Evolutionary conservation across 2,329 filamentous ascomycete genomes (phyloP), one percentile per base, ranked within the genome.

Genomic region (Zasmidium angulare): DNA sequence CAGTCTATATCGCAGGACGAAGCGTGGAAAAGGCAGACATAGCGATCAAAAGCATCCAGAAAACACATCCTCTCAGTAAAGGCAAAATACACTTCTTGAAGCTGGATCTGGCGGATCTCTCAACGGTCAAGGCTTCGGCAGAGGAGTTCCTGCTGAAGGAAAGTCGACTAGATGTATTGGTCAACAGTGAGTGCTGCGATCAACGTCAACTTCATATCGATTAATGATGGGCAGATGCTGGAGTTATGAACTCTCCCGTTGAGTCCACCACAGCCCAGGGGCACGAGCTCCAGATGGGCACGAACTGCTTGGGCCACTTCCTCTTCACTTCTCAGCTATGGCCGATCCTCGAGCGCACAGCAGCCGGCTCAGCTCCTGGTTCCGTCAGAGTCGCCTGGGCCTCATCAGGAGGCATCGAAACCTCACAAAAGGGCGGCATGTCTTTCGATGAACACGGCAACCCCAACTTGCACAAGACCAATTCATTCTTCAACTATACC

Each of bases 1-100:
- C 74, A 1, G 79, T 86, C n/a, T 86, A 85, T 69, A 71, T 84
- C 23, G 82, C 82, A 6, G 78, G 78, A 1, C 81, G 84, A 23
- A 79, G 72, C 2, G 66, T 74, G 21, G 69, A 75, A 17, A 82
- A 81, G 61, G 81, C 75, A 10, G 69, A 71, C 1, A 63, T 69
- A 0, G 81, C 81, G 40, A 81, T 86, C 47, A 66, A 72, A 2
- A 61, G 69, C 2, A 80, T 85, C 64, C 71, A 76, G 54, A 55
- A 70, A 24, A 63, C 69, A 1, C 51, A 66, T 20, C 75, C 78
- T 0, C 60, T 65, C 43, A 78, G 71, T 2, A 72, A 69, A 2
- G 80, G 80, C 23, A 68, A 65, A 0, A 63, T 84, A 11, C 72
- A 74, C 29, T 80, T 79, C 55, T 66, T 84, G n/a, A 64, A 72